Evolutionary conservation across 441 rosid genomes (phyloP).

Genomic region (Populus tomentosa): DNA sequence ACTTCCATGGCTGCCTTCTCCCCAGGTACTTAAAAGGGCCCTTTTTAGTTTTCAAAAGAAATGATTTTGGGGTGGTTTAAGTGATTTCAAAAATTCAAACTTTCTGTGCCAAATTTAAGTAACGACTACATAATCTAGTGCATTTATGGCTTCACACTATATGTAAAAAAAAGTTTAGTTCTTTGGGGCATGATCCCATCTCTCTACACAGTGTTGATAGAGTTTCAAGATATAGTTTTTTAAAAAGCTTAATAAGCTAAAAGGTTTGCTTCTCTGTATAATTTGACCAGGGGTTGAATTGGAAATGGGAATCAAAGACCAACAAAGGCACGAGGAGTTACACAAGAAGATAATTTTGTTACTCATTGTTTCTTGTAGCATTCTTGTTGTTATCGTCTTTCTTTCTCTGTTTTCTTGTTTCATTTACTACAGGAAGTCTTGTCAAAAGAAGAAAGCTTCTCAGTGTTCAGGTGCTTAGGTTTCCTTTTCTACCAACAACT

Average conservation of each 20-base stretch:
- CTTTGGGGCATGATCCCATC: neutral
- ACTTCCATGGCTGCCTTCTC: slow-evolving; percentile 52
- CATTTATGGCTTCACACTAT: slow-evolving; percentile 20
- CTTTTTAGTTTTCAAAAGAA: neutral
- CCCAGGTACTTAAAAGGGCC: slow-evolving; percentile 47
- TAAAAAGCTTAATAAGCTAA: neutral
- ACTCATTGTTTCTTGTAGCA: slow-evolving; percentile 52
- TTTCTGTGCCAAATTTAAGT: slow-evolving; percentile 11
- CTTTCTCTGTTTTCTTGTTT: slow-evolving; percentile 45
- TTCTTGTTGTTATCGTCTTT: slow-evolving; percentile 39
- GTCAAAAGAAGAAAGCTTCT: slow-evolving; percentile 35
- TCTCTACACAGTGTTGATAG: neutral
- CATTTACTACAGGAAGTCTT: slow-evolving; percentile 38
- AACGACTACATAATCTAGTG: slow-evolving; percentile 15
- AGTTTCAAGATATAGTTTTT: neutral
- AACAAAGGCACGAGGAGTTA: slow-evolving; percentile 36
- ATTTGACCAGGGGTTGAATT: slow-evolving; percentile 39
- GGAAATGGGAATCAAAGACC: slow-evolving; percentile 36
- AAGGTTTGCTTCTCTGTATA: neutral
- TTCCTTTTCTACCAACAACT: neutral
- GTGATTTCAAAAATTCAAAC: slow-evolving; percentile 6
- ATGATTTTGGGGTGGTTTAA: slow-evolving; percentile 3
- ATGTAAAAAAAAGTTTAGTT: neutral
- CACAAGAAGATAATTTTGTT: slow-evolving; percentile 42
- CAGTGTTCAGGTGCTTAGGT: slow-evolving; percentile 50